phyloP scores from a whole-genome alignment of 1,284 basidiomycete genomes.

The Ceratobasidium sp. region DNA sequence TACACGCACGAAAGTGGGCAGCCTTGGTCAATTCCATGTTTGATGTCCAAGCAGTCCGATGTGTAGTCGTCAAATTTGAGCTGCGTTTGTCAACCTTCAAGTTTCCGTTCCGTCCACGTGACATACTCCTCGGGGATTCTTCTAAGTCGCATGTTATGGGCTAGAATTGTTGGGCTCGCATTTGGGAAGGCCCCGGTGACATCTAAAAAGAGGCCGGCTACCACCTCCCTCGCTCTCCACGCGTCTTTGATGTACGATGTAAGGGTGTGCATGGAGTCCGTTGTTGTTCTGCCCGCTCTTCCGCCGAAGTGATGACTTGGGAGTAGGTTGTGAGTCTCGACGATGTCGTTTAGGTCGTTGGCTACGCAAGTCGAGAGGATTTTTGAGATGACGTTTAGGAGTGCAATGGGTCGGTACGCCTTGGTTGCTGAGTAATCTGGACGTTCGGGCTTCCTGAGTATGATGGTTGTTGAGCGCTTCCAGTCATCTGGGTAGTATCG shows the following conservation, averaged over 20 bases:
- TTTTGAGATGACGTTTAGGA: conserved; percentile 35
- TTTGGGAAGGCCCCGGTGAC: conserved; percentile 48
- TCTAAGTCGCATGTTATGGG: conserved; percentile 48
- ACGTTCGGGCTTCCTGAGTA: conserved; percentile 39
- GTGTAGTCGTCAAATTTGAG: conserved; percentile 28
- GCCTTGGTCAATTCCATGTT: neutral
- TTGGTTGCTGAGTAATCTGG: conserved; percentile 38
- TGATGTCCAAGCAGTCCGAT: neutral
- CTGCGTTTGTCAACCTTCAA: conserved; percentile 37
- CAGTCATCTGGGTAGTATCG: conserved; percentile 19
- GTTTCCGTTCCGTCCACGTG: conserved; percentile 41
- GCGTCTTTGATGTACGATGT: conserved; percentile 34
- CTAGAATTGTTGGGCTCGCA: conserved; percentile 44
- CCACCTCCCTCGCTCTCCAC: conserved; percentile 38
- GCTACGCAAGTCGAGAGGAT: conserved; percentile 29
- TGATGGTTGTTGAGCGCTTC: conserved; percentile 25
- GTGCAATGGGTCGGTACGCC: conserved; percentile 41
- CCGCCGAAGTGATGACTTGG: conserved; percentile 38
- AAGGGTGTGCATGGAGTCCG: conserved; percentile 32
- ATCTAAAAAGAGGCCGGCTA: conserved; percentile 38
- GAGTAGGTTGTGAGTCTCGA: conserved; percentile 26
- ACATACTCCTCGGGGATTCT: conserved; percentile 45
- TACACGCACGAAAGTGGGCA: neutral
- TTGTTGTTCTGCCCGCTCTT: conserved; percentile 31
- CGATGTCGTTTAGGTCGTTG: neutral